These are phyloP conservation scores for Hypsizygus ulmarius DNA, from an alignment of 1,284 basidiomycete species.

Conservation along the genomic window DNA sequence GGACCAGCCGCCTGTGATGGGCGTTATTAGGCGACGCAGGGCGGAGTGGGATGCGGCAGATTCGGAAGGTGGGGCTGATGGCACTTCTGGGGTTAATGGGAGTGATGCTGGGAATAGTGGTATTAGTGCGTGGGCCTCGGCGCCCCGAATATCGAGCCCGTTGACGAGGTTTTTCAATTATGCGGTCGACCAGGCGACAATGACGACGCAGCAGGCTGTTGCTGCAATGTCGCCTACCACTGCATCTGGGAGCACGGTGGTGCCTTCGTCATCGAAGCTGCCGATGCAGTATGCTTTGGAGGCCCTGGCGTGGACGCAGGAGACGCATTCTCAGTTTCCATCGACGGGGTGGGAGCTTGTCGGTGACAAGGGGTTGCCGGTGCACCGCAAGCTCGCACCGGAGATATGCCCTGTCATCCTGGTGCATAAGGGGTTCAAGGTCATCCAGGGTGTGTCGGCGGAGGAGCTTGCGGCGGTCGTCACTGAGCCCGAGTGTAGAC, in stretches of 20 bases:
- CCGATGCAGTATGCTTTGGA: slow-evolving; percentile 80
- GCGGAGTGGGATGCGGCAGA: slow-evolving; percentile 63
- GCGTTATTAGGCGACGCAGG: slow-evolving; percentile 64
- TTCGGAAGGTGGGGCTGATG: slow-evolving; percentile 26
- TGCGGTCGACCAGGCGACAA: slow-evolving; percentile 71
- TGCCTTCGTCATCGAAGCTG: slow-evolving; percentile 51
- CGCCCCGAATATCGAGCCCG: slow-evolving; percentile 67
- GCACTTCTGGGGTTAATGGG: slow-evolving; percentile 4
- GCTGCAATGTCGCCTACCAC: slow-evolving; percentile 64
- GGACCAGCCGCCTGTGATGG: slow-evolving; percentile 84
- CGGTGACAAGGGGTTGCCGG: slow-evolving; percentile 76
- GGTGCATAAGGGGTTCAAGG: slow-evolving; percentile 87
- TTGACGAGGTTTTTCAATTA: slow-evolving; percentile 70
- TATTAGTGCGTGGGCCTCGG: slow-evolving; percentile 41
- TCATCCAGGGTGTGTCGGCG: slow-evolving; percentile 92
- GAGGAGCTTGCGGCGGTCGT: slow-evolving; percentile 84
- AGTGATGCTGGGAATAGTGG: slow-evolving; percentile 12
- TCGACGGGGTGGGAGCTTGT: slow-evolving; percentile 81
- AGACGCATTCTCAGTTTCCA: slow-evolving; percentile 63
- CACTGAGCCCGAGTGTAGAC: slow-evolving; percentile 69
- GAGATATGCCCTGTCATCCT: slow-evolving; percentile 82
- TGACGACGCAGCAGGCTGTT: slow-evolving; percentile 69
- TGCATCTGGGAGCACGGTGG: slow-evolving; percentile 37
- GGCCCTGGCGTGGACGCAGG: slow-evolving; percentile 75
- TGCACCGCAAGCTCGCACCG: slow-evolving; percentile 74